phyloP scores from a whole-genome alignment of 2,329 filamentous ascomycete species.

The Diplocarpon mali region DNA sequence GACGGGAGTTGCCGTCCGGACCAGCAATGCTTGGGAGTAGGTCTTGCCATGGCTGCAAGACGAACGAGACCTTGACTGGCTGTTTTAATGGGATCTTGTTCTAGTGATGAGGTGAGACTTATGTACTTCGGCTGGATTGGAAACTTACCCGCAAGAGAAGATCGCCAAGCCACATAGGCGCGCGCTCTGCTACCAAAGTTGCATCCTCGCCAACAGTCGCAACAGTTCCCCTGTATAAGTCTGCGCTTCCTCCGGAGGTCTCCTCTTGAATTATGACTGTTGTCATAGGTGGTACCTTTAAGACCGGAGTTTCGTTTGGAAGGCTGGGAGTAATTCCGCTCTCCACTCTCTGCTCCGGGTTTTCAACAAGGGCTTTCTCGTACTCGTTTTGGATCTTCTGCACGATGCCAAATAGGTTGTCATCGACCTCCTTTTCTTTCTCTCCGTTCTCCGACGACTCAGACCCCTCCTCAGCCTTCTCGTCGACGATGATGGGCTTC shows the following conservation, averaged over 20 bases:
- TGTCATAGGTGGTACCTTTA: conserved; percentile 58
- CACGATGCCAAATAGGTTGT: conserved; percentile 61
- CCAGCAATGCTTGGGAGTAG: conserved; percentile 63
- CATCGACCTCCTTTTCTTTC: conserved; percentile 63
- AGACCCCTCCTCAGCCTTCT: conserved; percentile 54
- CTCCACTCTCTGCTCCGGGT: conserved; percentile 43
- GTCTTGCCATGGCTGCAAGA: conserved; percentile 72
- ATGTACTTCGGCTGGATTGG: neutral
- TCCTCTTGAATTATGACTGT: conserved; percentile 62
- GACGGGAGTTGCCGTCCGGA: conserved; percentile 69
- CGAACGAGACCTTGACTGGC: conserved; percentile 91
- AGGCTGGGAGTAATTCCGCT: conserved; percentile 58
- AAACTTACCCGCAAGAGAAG: conserved; percentile 56
- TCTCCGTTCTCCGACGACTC: conserved; percentile 44
- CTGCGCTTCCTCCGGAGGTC: conserved; percentile 58
- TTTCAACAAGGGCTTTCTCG: conserved; percentile 51
- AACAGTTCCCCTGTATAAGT: conserved; percentile 85
- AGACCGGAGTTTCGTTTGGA: conserved; percentile 62
- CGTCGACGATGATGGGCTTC: conserved; percentile 63
- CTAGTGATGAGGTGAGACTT: conserved; percentile 30
- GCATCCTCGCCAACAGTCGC: conserved; percentile 64
- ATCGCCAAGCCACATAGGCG: conserved; percentile 87
- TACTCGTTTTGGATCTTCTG: conserved; percentile 66
- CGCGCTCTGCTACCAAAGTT: conserved; percentile 74
- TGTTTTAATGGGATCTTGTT: conserved; percentile 80